Evolutionary conservation across 768 basidiomycete species (phyloP), one percentile per base, ranked within the genome.

Genomic region (Mycena amicta): DNA sequence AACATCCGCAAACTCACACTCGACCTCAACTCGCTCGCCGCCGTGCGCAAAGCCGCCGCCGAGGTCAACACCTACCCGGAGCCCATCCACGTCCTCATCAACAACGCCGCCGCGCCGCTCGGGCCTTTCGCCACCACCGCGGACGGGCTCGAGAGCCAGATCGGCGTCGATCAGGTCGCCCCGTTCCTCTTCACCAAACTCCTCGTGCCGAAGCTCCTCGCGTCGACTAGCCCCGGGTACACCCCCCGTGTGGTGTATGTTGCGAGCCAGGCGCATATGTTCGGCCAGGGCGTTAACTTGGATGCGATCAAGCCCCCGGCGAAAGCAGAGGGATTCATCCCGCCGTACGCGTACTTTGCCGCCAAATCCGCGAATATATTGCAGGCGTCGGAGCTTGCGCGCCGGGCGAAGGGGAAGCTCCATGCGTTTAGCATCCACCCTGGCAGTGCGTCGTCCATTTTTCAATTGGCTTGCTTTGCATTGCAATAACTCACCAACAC

Each of bases 341-440:
- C 23, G 5, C 25, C 6, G 6, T 6, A 26, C 26, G 22, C 49
- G 22, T 50, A 50, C 49, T 50, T 50, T 20, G 6, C 23, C 6
- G 26, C 20, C 15, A 50, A 50, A 23, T 11, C 22, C 20, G 49
- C 49, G 23, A 30, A 30, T 16, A 27, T 50, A 4, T 20, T 50
- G 23, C 12, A 8, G 12, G 49, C 49, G 4, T 13, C 12, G 12
- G 49, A 50, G 49, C 49, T 50, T 11, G 22, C 49, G 23, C 15
- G 49, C 6, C 15, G 49, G 25, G 49, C 49, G 22, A 50, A 50
- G 49, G 49, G 49, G 6, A 50, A 30, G 49, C 15, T 50, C 5
- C 26, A 25, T 13, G 49, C 49, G 49, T 50, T 27, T 50, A 57
- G 56, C 40, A 26, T 51, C 6, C 50, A 57, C 6, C 56, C 56